phyloP scores from a whole-genome alignment of 2,329 filamentous ascomycete genomes.

The Colletotrichum coccodes region DNA sequence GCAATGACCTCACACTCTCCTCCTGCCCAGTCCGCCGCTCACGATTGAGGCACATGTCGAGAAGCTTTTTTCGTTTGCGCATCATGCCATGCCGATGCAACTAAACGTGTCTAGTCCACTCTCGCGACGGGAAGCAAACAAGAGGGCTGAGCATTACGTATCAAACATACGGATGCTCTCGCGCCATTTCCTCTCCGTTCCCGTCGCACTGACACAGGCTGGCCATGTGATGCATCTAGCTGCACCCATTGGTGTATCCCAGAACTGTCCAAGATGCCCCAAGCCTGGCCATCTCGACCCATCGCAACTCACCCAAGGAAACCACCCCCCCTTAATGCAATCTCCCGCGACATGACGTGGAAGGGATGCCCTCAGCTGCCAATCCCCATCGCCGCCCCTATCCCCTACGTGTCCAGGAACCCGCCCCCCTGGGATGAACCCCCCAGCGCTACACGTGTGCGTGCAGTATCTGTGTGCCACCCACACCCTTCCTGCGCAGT shows the following conservation, averaged over 20 bases:
- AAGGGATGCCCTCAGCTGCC: background rate
- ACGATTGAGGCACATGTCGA: background rate
- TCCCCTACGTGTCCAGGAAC: background rate
- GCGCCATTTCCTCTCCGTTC: background rate
- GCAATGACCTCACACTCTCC: slow-evolving; percentile 19
- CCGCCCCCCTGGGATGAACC: slow-evolving; percentile 15
- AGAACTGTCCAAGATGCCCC: too few species aligned
- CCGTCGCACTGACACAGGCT: background rate
- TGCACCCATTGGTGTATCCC: background rate
- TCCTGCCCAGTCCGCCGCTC: background rate
- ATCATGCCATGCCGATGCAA: background rate
- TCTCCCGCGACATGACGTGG: slow-evolving; percentile 8
- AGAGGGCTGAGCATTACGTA: too few species aligned
- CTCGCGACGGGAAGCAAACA: too few species aligned
- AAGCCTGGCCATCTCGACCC: too few species aligned
- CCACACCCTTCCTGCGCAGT: background rate
- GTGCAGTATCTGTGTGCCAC: background rate
- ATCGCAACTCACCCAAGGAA: background rate
- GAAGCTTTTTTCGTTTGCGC: background rate
- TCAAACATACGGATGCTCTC: too few species aligned
- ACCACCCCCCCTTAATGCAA: background rate
- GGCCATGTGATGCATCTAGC: background rate
- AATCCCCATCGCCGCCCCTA: background rate
- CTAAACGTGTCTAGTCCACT: background rate
- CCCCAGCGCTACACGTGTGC: background rate